Evolutionary conservation across 108 stramenopile genomes (phyloP), one percentile per base, ranked within the genome.

Genomic region (Seminavis robusta): DNA sequence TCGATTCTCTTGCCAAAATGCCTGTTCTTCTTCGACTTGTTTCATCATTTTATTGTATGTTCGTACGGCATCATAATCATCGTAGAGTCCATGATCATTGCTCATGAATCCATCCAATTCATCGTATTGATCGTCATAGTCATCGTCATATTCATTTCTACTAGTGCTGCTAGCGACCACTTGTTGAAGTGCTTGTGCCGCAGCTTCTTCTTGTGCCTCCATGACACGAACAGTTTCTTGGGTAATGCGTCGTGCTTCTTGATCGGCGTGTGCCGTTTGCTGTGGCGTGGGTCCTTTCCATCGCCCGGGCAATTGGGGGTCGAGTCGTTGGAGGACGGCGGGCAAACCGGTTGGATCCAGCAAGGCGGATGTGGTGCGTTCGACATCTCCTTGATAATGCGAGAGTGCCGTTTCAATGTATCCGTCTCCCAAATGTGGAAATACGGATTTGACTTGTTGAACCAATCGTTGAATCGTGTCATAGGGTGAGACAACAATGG

Each of bases 51-150:
- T 43, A 63, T 94, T 94, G 63, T 88, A 94, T 1, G 60, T 61
- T 55, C 69, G 83, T 46, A 87, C 73, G 53, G 76, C 73, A 29
- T 85, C 78, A 33, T 76, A 72, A 32, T 88, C 84, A 67, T 85
- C 77, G 39, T 86, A 79, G 16, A 67, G 49, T 13, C 75, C 74
- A 69, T 69, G 77, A 42, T 78, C 86, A 4, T 66, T 54, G 8
- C 63, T 84, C 39, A 76, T 76, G 26, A 73, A 63, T 41, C 67
- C 74, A 26, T 81, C 83, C 15, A 79, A 48, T 1, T 80, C 90
- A 67, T 92, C 86, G 37, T 88, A 88, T 64, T 92, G 86, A 70
- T 92, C 90, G 48, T 92, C 86, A 43, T 92, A 88, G 37, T 92
- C 90, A 57, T 92, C 90, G 50, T 91, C 55, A 57, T 92, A 92